Evolutionary conservation across 1,139 yeast species (phyloP).

Genomic region (Yamadazyma triangularis): DNA sequence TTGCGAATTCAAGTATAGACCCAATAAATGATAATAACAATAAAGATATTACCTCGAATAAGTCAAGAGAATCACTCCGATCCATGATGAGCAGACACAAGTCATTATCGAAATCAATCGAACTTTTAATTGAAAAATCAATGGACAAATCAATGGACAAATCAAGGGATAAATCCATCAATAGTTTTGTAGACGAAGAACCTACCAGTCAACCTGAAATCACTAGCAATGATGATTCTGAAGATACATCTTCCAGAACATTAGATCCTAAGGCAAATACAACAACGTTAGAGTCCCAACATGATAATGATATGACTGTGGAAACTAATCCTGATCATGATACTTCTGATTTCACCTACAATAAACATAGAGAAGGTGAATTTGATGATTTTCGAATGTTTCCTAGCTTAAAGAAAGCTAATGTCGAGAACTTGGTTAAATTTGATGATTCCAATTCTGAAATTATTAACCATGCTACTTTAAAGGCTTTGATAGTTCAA

Average conservation of each 20-base stretch:
- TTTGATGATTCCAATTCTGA: conserved; percentile 33
- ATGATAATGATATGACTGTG: too few relatives aligned
- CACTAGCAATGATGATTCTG: too few relatives aligned
- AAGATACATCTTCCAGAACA: background rate
- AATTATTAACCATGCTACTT: conserved; percentile 35
- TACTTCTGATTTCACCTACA: conserved; percentile 18
- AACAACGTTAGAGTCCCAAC: too few relatives aligned
- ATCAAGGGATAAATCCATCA: background rate
- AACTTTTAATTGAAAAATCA: background rate
- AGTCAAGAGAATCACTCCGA: background rate
- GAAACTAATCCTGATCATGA: background rate
- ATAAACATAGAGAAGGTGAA: conserved; percentile 36
- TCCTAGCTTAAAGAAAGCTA: conserved; percentile 26
- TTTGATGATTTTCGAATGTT: conserved; percentile 35
- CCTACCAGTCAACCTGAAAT: too few relatives aligned
- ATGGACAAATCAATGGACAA: background rate
- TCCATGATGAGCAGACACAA: background rate
- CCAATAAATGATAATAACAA: background rate
- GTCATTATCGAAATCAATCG: background rate
- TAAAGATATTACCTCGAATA: background rate
- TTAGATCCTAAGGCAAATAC: background rate
- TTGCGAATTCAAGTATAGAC: too few relatives aligned
- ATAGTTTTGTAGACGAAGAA: background rate
- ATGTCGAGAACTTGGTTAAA: conserved; percentile 23
- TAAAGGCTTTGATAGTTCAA: conserved; percentile 61